These are phyloP conservation scores for Phytophthora pinifolia DNA, from an alignment of 352 stramenopile species.

Conservation along the genomic window DNA sequence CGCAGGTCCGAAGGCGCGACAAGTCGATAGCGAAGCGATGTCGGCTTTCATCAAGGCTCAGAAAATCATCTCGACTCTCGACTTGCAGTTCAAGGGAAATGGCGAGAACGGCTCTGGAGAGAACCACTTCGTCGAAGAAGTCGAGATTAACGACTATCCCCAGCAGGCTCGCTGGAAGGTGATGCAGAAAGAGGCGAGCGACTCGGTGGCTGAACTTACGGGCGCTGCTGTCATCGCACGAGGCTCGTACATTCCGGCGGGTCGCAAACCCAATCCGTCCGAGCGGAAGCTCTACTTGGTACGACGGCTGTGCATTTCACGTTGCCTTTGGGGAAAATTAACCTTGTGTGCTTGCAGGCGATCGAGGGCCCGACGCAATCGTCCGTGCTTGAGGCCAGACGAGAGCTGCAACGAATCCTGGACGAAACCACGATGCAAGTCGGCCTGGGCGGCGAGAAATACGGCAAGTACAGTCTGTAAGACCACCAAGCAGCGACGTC, in stretches of 20 bases:
- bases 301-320: conserved; percentile 2
- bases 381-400: conserved; percentile 73
- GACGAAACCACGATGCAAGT: conserved; percentile 90
- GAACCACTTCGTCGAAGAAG: conserved; percentile 85
- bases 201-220: conserved; percentile 87
- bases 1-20: conserved; percentile 17
- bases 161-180: conserved; percentile 89
- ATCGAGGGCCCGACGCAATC: conserved; percentile 77
- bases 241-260: conserved; percentile 87
- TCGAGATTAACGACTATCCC: conserved; percentile 96
- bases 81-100: conserved; percentile 75
- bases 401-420: conserved; percentile 86
- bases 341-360: conserved; percentile 36
- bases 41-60: conserved; percentile 81
- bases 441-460: conserved; percentile 81
- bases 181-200: conserved; percentile 85
- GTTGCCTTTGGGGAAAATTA: conserved; percentile 1
- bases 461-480: conserved; percentile 91
- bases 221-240: conserved; percentile 87
- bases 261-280: conserved; percentile 79
- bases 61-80: conserved; percentile 84
- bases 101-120: conserved; percentile 38
- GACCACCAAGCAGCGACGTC: conserved; percentile 14
- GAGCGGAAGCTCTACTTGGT: conserved; percentile 91
- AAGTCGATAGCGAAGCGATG: conserved; percentile 58